phyloP scores from a whole-genome alignment of 495 filamentous ascomycete species.

The Penicillium atrosanguineum region DNA sequence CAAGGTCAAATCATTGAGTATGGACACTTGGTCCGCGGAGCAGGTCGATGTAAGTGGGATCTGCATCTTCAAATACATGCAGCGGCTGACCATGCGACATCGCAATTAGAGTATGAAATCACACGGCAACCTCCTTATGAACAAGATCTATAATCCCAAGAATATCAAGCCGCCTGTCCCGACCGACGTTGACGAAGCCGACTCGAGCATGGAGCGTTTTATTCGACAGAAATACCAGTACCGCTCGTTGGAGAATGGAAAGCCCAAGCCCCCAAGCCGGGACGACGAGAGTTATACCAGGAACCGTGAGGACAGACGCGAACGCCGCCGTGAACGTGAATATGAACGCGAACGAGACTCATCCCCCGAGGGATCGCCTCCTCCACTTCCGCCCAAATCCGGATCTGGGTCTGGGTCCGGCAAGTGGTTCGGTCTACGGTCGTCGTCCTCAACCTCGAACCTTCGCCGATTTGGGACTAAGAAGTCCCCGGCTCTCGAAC shows the following conservation, averaged over 20 bases:
- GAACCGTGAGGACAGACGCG: not conserved
- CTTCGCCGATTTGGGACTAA: conserved; percentile 37
- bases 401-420: conserved; percentile 37
- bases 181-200: conserved; percentile 85
- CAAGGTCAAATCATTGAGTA: conserved; percentile 96
- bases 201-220: conserved; percentile 88
- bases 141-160: conserved; percentile 82
- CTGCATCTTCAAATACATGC: not conserved
- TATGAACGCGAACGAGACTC: not conserved
- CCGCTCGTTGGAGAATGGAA: conserved; percentile 53
- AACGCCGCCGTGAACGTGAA: no score
- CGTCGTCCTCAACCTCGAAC: conserved; percentile 68
- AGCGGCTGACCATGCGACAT: not conserved
- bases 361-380: conserved; percentile 56
- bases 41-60: conserved; percentile 79
- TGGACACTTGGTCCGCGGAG: conserved; percentile 94
- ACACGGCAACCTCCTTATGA: conserved; percentile 80
- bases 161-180: conserved; percentile 79
- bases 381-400: conserved; percentile 76
- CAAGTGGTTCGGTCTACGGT: conserved; percentile 66
- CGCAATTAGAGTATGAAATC: conserved; percentile 78
- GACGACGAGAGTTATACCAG: conserved; percentile 36
- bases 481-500: conserved; percentile 27
- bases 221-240: conserved; percentile 92
- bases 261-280: conserved; percentile 45